phyloP scores from a whole-genome alignment of 179 eudicot genomes.

The Silene noctiflora region DNA sequence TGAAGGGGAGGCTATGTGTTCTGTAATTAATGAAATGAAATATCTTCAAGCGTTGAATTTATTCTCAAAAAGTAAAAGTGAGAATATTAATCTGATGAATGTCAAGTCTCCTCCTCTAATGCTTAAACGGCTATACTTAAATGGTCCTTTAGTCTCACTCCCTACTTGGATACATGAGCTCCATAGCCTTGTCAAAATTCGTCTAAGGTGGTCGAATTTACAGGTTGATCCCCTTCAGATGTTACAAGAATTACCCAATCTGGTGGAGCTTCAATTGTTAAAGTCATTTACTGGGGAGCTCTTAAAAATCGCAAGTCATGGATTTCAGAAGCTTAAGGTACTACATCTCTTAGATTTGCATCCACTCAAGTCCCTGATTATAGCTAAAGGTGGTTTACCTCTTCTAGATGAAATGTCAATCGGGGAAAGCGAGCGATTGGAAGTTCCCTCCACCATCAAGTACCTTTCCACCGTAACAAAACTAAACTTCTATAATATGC shows the following conservation, averaged over 20 bases:
- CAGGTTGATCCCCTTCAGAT: not conserved
- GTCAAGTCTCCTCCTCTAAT: slow-evolving; percentile 12
- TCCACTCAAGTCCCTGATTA: not conserved
- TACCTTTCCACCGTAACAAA: too few relatives aligned
- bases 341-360: slow-evolving; percentile 19
- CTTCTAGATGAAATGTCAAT: slow-evolving; percentile 18
- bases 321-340: slow-evolving; percentile 24
- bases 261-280: slow-evolving; percentile 25
- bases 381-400: slow-evolving; percentile 19
- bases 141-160: slow-evolving; percentile 13
- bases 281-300: slow-evolving; percentile 19
- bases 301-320: not conserved
- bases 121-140: slow-evolving; percentile 21
- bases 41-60: slow-evolving; percentile 20
- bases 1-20: slow-evolving; percentile 13
- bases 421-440: slow-evolving; percentile 2
- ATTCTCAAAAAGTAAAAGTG: not conserved
- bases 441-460: slow-evolving; percentile 13
- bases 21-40: slow-evolving; percentile 20
- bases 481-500: slow-evolving; percentile 8
- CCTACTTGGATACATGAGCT: slow-evolving; percentile 20
- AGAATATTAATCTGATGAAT: slow-evolving; percentile 14
- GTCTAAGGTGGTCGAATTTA: slow-evolving; percentile 25
- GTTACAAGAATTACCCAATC: slow-evolving; percentile 15
- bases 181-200: slow-evolving; percentile 14